These are phyloP conservation scores for Aspergillus viridinutans DNA, from an alignment of 2,329 filamentous ascomycete genomes.

Conservation along the genomic window DNA sequence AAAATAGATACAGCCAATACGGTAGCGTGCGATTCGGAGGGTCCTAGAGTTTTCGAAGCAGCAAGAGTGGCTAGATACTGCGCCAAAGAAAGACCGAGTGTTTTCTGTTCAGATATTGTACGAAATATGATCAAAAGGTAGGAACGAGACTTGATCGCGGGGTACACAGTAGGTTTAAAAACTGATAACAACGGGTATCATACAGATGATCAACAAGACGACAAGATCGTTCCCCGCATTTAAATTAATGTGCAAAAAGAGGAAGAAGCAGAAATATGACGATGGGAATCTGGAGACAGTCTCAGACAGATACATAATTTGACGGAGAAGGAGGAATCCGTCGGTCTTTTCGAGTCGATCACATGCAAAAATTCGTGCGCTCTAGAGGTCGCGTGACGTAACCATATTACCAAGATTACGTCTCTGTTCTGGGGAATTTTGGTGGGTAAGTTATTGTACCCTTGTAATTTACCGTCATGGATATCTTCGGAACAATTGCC, in stretches of 20 bases:
- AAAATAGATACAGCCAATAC: neutral
- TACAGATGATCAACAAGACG: neutral
- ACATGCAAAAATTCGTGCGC: constrained; percentile 29
- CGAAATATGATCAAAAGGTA: neutral
- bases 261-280: constrained; percentile 7
- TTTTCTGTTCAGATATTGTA: neutral
- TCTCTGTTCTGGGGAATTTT: constrained; percentile 1
- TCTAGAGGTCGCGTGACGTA: constrained; percentile 32
- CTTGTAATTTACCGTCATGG: constrained; percentile 10
- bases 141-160: neutral
- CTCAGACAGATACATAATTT: neutral
- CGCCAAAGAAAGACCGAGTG: neutral
- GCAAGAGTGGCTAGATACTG: neutral
- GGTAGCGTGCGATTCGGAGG: neutral
- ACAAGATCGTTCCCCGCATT: constrained; percentile 16
- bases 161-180: neutral
- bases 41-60: neutral
- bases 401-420: constrained; percentile 25
- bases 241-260: constrained; percentile 4
- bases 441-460: neutral
- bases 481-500: constrained; percentile 16
- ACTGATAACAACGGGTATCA: neutral
- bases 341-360: constrained; percentile 26
- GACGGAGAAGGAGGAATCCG: constrained; percentile 16
- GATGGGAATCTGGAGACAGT: constrained; percentile 18